Evolutionary conservation across 345 rosid species (phyloP).

Genomic region (Melaleuca alternifolia): DNA sequence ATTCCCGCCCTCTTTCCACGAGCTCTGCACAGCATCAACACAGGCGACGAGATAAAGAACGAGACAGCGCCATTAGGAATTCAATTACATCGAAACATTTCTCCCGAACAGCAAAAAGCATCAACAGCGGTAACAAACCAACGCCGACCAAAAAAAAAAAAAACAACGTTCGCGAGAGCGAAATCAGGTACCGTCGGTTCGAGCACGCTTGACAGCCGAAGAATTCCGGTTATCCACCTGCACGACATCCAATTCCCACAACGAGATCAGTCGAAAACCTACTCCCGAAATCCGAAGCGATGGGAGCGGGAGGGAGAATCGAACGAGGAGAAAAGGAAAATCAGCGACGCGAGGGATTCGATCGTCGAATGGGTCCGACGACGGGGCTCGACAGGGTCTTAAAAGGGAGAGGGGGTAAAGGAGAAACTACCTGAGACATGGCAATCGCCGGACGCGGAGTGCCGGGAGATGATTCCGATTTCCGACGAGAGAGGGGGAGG

Average conservation of each 20-base stretch:
- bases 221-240: slow-evolving; percentile 96
- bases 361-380: neutral
- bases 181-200: slow-evolving; percentile 73
- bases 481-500: neutral
- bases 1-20: neutral
- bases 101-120: neutral
- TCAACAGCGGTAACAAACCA: neutral
- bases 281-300: neutral
- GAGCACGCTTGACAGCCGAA: slow-evolving; percentile 93
- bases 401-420: neutral
- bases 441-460: neutral
- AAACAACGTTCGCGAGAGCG: neutral
- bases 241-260: neutral
- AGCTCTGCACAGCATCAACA: neutral
- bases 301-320: no score
- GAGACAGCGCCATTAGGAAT: neutral
- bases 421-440: slow-evolving; percentile 39
- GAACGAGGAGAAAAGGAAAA: neutral
- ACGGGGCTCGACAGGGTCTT: neutral
- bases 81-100: neutral
- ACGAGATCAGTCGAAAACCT: neutral
- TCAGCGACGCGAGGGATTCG: no score
- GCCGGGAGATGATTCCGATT: neutral
- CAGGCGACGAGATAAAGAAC: neutral
- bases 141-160: neutral